These are phyloP conservation scores for Ochromonas danica DNA, from an alignment of 108 stramenopile genomes.

Conservation along the genomic window DNA sequence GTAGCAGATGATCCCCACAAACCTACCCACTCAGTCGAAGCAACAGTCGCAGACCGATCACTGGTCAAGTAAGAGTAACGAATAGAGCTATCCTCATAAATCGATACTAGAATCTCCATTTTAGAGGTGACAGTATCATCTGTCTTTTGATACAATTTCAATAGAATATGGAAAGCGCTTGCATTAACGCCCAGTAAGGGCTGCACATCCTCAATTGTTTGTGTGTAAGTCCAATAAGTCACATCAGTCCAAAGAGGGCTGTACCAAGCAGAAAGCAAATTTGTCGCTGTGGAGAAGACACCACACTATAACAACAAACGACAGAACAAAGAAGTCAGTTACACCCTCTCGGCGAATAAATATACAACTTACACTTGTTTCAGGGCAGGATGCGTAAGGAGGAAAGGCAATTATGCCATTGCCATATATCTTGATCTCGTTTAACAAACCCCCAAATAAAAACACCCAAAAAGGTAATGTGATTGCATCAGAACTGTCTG, in stretches of 20 bases:
- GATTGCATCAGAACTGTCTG: background rate
- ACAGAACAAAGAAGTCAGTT: background rate
- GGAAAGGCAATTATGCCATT: background rate
- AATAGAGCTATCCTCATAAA: background rate
- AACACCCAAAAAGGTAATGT: background rate
- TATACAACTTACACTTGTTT: background rate
- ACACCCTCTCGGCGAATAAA: background rate
- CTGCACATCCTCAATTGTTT: background rate
- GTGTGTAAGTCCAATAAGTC: background rate
- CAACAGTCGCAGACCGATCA: background rate
- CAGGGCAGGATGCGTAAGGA: background rate
- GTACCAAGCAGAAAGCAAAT: background rate
- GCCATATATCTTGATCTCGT: background rate
- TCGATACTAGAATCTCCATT: background rate
- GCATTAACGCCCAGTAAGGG: background rate
- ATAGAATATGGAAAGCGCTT: background rate
- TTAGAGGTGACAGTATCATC: background rate
- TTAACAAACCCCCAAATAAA: background rate
- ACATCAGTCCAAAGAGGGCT: background rate
- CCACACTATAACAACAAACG: background rate
- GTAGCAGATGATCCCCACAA: background rate
- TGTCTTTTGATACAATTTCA: background rate
- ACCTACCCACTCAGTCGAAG: background rate
- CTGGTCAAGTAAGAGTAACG: background rate
- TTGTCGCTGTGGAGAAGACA: background rate